Conservation (phyloP, 306 rosid genomes). For the Quercus bicolor region DNA sequence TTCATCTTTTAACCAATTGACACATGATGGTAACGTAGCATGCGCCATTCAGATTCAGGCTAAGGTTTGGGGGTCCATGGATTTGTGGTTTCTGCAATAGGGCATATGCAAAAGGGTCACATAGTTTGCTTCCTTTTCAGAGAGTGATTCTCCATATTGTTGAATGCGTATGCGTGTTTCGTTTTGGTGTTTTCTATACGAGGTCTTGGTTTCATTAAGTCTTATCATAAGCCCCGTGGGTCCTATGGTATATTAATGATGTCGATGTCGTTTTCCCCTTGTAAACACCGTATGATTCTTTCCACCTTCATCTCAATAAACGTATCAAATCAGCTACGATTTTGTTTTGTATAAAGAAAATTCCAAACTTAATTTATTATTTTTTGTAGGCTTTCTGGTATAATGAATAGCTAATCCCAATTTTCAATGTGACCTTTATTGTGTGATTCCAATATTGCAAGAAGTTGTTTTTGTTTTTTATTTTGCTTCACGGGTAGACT, state of each 20-base stretch:
- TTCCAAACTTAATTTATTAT: no score
- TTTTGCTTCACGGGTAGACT: no score
- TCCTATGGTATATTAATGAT: slow-evolving; percentile 3
- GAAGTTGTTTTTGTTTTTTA: no score
- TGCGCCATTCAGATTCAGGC: slow-evolving; percentile 20
- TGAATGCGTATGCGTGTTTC: background rate
- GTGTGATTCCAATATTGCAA: no score
- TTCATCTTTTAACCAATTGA: no score
- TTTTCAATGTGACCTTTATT: no score
- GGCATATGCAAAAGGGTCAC: background rate
- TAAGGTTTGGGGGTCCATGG: slow-evolving; percentile 27
- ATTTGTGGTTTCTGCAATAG: slow-evolving; percentile 32
- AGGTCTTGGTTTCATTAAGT: no score
- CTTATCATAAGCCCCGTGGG: no score
- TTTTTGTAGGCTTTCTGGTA: no score
- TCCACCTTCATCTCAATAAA: slow-evolving; percentile 19
- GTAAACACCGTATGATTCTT: slow-evolving; percentile 20
- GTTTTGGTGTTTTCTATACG: background rate
- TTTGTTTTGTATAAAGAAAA: background rate
- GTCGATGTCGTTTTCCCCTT: slow-evolving; percentile 25
- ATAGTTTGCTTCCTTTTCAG: slow-evolving; percentile 3
- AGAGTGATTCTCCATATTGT: slow-evolving; percentile 24
- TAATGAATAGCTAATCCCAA: no score
- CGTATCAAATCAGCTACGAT: slow-evolving; percentile 15
- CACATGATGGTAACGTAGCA: background rate